phyloP scores from a whole-genome alignment of 495 filamentous ascomycete species.

The Cladorrhinum samala region DNA sequence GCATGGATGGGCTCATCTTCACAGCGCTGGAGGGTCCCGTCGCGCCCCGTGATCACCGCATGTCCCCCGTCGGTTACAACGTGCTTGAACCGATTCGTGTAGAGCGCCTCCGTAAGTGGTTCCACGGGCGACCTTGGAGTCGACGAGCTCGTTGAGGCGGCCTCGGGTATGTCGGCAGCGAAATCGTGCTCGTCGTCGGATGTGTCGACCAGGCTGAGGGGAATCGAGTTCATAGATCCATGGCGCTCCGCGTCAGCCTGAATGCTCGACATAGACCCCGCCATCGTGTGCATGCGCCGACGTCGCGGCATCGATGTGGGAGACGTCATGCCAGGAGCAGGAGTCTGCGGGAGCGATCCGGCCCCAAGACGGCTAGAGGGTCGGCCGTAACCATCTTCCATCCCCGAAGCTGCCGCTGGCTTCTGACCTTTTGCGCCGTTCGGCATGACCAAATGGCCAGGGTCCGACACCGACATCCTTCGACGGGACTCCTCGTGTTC shows the following conservation, averaged over 20 bases:
- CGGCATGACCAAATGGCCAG: neutral
- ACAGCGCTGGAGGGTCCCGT: slow-evolving; percentile 65
- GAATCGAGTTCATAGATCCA: slow-evolving; percentile 12
- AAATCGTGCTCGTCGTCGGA: slow-evolving; percentile 24
- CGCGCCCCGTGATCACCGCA: slow-evolving; percentile 74
- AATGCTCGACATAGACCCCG: slow-evolving; percentile 23
- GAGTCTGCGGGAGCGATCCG: neutral
- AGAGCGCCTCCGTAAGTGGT: slow-evolving; percentile 29
- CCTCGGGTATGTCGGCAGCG: slow-evolving; percentile 9
- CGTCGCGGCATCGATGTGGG: neutral
- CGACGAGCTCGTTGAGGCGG: slow-evolving; percentile 9
- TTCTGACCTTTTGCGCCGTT: neutral
- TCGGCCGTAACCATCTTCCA: neutral
- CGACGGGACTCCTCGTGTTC: slow-evolving; percentile 25
- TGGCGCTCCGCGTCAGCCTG: slow-evolving; percentile 26
- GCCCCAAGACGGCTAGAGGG: neutral
- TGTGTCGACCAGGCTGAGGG: slow-evolving; percentile 29
- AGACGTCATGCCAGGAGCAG: neutral
- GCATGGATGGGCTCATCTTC: slow-evolving; percentile 94
- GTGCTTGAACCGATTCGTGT: slow-evolving; percentile 76
- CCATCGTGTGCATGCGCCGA: slow-evolving; percentile 19
- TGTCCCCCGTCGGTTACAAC: slow-evolving; percentile 74
- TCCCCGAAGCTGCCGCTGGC: neutral
- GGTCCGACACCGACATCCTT: slow-evolving; percentile 16
- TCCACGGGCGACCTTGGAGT: slow-evolving; percentile 18